Evolutionary conservation across 441 rosid species (phyloP), one percentile per base, ranked within the genome.

Genomic region (Populus tomentosa): DNA sequence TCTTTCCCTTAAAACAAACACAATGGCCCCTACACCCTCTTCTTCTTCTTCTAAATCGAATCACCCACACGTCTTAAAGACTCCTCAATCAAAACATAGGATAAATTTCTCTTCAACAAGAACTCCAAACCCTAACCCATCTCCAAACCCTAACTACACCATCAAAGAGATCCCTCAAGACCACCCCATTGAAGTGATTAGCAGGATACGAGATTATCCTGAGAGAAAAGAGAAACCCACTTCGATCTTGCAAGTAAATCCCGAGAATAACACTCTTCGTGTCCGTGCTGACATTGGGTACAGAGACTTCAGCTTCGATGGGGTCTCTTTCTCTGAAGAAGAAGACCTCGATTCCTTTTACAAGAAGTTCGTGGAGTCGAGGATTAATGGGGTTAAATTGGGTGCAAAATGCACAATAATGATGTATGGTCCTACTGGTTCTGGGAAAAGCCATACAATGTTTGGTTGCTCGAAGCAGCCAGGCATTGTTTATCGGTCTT

Each of bases 341-440:
- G 92, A 96, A 77, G 96, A 88, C 75, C 82, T 91, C 10, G 94
- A 86, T 72, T 53, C 84, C 16, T 96, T 96, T 38, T 94, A 96
- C 83, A 87, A 84, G 79, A 91, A 89, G 77, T 96, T 94, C 65
- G 88, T 96, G 1, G 84, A 87, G 83, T 86, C 92, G 33, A 89
- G 99, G 82, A 88, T 96, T 11, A 84, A 80, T 68, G 97, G 91
- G 24, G 98, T 96, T 59, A 92, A 90, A 76, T 16, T 88, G 80
- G 99, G 99, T 70, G 85, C 80, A 0, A 95, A 90, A 63, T 92
- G 98, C 53, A 95, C 99, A 0, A 80, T 95, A 1, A 87, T 95
- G 98, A 95, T 94, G 98, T 95, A 95, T 64, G 98, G 98, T 30
- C 98, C 97, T 0, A 94, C 98, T 33, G 98, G 99, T 75, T 89